These are phyloP conservation scores for Penicilliopsis zonata DNA, from an alignment of 495 filamentous ascomycete genomes.

Conservation along the genomic window DNA sequence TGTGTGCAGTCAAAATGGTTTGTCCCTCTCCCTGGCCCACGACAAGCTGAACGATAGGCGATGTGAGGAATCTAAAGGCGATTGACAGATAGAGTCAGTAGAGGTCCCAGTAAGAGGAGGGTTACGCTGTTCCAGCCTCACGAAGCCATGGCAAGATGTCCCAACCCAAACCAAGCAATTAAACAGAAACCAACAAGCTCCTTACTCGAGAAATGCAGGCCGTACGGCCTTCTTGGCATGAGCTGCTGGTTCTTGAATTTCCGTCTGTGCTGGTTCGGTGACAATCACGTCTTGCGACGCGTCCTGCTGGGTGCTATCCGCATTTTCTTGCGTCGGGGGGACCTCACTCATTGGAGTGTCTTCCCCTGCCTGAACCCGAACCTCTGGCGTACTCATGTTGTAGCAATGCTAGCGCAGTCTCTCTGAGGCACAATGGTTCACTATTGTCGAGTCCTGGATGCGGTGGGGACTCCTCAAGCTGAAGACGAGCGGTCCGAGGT, in stretches of 20 bases:
- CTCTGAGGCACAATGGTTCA: too few species aligned
- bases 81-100: constrained; percentile 3
- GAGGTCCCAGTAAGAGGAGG: background rate
- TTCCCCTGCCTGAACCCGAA: background rate
- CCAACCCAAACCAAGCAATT: too few species aligned
- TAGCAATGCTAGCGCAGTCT: too few species aligned
- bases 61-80: constrained; percentile 42
- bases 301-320: constrained; percentile 14
- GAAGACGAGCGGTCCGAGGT: too few species aligned
- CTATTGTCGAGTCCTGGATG: too few species aligned
- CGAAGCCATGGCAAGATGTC: too few species aligned
- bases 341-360: constrained; percentile 1
- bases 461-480: too few species aligned
- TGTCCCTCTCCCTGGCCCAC: constrained; percentile 51
- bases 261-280: background rate
- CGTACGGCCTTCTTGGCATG: constrained; percentile 13
- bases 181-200: background rate
- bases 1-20: constrained; percentile 64
- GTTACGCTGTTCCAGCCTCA: too few species aligned
- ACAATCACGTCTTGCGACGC: constrained; percentile 2
- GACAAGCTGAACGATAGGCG: constrained; percentile 67
- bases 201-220: constrained; percentile 26
- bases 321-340: constrained; percentile 2
- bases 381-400: background rate
- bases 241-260: constrained; percentile 9